phyloP scores from a whole-genome alignment of 345 rosid species.

The Acer campestre region DNA sequence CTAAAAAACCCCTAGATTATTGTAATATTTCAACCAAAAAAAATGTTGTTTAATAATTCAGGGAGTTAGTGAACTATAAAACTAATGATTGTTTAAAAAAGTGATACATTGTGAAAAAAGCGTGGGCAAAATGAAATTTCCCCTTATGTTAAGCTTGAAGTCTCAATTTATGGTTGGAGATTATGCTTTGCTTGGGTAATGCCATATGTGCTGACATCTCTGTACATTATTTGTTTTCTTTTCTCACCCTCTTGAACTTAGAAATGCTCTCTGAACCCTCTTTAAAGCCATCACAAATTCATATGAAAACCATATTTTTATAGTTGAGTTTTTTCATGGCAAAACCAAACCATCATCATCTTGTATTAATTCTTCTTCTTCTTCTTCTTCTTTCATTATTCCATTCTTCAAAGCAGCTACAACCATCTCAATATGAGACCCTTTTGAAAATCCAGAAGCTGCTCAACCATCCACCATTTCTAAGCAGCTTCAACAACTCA shows the following conservation, averaged over 20 bases:
- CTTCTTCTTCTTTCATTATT: conserved; percentile 3
- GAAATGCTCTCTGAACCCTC: not conserved
- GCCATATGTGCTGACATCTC: not conserved
- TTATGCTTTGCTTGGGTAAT: not conserved
- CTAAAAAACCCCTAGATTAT: too few species aligned
- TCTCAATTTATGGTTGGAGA: not conserved
- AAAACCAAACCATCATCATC: conserved; percentile 26
- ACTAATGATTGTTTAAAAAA: too few species aligned
- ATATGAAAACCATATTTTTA: too few species aligned
- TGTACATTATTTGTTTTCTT: too few species aligned
- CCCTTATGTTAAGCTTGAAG: too few species aligned
- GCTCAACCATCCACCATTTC: conserved; percentile 41
- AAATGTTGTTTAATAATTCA: too few species aligned
- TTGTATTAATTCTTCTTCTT: conserved; percentile 18
- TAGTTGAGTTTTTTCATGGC: conserved; percentile 30
- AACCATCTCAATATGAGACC: conserved; percentile 39
- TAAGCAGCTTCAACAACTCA: conserved; percentile 26
- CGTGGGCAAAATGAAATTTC: too few species aligned
- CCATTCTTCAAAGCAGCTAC: conserved; percentile 44
- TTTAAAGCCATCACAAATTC: not conserved
- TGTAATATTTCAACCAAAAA: too few species aligned
- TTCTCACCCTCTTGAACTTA: not conserved
- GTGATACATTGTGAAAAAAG: too few species aligned
- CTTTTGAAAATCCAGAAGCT: conserved; percentile 42
- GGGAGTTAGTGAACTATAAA: too few species aligned